A percentile compares a stretch with the other conserved stretches of the same genome.
These are phyloP conservation scores for Camellia lanceoleosa DNA, from an alignment of 148 eudicot species.

Conservation along the genomic window DNA sequence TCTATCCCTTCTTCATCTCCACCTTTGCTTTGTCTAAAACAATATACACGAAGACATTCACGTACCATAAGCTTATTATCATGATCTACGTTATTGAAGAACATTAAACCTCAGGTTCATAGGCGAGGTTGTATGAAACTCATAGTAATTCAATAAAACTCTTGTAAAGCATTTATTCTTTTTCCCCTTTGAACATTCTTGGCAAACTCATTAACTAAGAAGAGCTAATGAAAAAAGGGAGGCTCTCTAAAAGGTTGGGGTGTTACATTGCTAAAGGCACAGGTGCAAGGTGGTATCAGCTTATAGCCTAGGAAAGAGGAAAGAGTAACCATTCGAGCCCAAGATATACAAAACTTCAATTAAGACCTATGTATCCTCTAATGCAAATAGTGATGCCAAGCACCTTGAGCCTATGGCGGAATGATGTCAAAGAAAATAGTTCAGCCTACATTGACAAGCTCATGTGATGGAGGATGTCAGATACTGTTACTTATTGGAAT, in stretches of 20 bases:
- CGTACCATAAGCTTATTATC: no score
- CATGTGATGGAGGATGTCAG: background rate
- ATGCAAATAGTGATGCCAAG: background rate
- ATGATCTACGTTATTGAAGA: no score
- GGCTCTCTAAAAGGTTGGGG: no score
- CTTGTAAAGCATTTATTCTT: background rate
- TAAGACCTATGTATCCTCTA: background rate
- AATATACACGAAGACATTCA: no score
- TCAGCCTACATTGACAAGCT: background rate
- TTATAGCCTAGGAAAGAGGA: background rate
- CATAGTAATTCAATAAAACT: background rate
- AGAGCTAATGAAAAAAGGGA: background rate
- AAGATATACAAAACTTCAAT: background rate
- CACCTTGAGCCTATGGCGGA: background rate
- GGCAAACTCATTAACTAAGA: background rate
- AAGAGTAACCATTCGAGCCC: background rate
- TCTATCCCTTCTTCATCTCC: no score
- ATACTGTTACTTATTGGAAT: background rate
- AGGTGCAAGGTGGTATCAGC: background rate
- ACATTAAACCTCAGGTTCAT: no score
- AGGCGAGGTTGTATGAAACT: background rate
- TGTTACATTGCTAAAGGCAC: background rate
- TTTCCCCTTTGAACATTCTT: background rate
- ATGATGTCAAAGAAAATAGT: background rate
- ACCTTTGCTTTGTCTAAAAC: no score